A percentile compares a stretch with the other conserved stretches of the same genome.
phyloP scores from a whole-genome alignment of 257 asterid species.

The Nicotiana undulata region DNA sequence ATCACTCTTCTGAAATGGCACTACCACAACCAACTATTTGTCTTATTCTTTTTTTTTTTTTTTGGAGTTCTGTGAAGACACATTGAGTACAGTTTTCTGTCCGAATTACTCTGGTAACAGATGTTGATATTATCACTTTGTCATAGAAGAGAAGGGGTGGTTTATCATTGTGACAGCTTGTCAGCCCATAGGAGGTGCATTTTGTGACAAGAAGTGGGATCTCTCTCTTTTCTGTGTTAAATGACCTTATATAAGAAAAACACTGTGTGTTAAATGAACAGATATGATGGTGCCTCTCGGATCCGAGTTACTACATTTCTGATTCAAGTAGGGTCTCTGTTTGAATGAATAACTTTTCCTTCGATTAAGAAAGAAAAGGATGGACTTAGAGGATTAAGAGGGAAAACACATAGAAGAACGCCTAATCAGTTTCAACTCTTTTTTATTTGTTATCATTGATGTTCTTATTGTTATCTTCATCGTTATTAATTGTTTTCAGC shows the following conservation, averaged over 20 bases:
- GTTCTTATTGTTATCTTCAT: background rate
- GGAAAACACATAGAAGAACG: background rate
- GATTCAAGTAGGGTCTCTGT: constrained; percentile 2
- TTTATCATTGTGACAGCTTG: background rate
- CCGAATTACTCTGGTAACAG: background rate
- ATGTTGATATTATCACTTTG: no score
- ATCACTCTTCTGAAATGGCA: background rate
- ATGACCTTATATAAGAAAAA: background rate
- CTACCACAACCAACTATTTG: background rate
- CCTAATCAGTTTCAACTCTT: background rate
- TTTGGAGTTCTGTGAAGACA: background rate
- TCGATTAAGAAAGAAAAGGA: background rate
- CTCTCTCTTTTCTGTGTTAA: background rate
- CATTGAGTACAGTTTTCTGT: background rate
- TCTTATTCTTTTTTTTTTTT: background rate
- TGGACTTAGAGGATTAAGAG: background rate
- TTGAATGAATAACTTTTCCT: background rate
- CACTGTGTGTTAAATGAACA: background rate
- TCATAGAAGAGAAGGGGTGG: no score
- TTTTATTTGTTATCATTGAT: background rate
- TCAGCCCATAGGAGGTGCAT: background rate
- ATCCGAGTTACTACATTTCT: background rate
- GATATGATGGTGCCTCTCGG: background rate
- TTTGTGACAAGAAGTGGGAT: background rate
- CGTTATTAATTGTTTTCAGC: background rate